A percentile compares a stretch with the other conserved stretches of the same genome.
These are phyloP conservation scores for Trichoderma gamsii DNA, from an alignment of 495 filamentous ascomycete genomes.

Conservation along the genomic window DNA sequence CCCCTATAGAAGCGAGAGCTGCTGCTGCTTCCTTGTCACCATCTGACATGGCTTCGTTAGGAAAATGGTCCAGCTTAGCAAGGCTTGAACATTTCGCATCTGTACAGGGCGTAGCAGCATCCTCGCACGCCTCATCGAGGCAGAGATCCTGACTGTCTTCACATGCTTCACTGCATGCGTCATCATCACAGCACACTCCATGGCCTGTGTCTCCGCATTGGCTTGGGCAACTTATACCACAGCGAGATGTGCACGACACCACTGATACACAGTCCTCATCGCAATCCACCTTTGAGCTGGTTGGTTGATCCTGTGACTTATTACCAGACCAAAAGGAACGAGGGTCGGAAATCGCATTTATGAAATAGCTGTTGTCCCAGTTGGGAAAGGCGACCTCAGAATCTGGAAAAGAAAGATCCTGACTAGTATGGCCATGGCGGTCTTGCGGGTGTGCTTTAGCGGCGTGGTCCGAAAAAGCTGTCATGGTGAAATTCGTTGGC, in stretches of 20 bases:
- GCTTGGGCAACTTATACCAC: constrained; percentile 10
- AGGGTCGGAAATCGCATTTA: neutral
- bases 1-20: neutral
- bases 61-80: neutral
- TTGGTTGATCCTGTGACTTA: neutral
- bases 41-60: neutral
- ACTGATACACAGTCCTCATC: constrained; percentile 1
- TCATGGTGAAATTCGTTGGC: neutral
- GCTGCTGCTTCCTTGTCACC: constrained; percentile 7
- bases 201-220: constrained; percentile 16
- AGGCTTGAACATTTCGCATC: constrained; percentile 3
- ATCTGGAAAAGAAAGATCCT: neutral
- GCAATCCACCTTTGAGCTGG: neutral
- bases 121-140: constrained; percentile 2
- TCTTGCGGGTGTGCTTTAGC: neutral
- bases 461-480: neutral
- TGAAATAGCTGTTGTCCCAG: neutral
- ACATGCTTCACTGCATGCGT: neutral
- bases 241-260: neutral
- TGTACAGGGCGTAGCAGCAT: constrained; percentile 14
- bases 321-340: neutral
- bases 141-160: constrained; percentile 10
- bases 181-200: constrained; percentile 13
- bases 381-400: neutral
- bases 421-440: neutral